Evolutionary conservation across 2,329 filamentous ascomycete species (phyloP), one percentile per base, ranked within the genome.

Genomic region (Parascedosporium putredinis): DNA sequence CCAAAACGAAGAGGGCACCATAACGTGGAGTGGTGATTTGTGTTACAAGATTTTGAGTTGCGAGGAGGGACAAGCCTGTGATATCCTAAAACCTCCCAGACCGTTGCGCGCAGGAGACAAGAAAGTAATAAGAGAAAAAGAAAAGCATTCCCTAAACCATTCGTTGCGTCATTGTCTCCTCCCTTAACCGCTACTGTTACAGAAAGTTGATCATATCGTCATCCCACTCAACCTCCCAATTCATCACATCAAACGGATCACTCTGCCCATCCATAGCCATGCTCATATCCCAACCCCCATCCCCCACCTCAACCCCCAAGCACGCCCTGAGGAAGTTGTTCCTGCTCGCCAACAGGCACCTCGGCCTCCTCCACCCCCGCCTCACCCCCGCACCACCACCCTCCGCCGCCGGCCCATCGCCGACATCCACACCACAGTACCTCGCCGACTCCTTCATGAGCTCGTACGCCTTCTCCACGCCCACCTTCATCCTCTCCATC

Each of bases 141-240:
- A n/a, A n/a, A n/a, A n/a, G n/a, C n/a, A n/a, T n/a, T n/a, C n/a
- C n/a, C n/a, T n/a, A n/a, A n/a, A n/a, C n/a, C n/a, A n/a, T n/a
- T n/a, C n/a, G n/a, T n/a, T n/a, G n/a, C n/a, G n/a, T n/a, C n/a
- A n/a, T n/a, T n/a, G 22, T 23, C 4, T 20, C 5, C 36, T 40
- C 36, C 10, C 16, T 12, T 18, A 23, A 40, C n/a, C 42, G n/a
- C n/a, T 24, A 12, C 20, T 20, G 34, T 20, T 16, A 6, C 18
- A 46, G 8, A 33, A 48, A 24, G 33, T 48, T 48, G 12, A 23
- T n/a, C 31, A 38, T 18, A 24, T 40, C n/a, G 8, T 48, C 45
- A 22, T 48, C 45, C 45, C 45, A 48, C 14, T 48, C 45, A n/a
- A 48, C 8, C 14, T 48, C 31, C 31, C 31, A 48, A 23, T 36